These are phyloP conservation scores for Isochrysis galbana DNA, from an alignment of 78 protist species.

Conservation along the genomic window DNA sequence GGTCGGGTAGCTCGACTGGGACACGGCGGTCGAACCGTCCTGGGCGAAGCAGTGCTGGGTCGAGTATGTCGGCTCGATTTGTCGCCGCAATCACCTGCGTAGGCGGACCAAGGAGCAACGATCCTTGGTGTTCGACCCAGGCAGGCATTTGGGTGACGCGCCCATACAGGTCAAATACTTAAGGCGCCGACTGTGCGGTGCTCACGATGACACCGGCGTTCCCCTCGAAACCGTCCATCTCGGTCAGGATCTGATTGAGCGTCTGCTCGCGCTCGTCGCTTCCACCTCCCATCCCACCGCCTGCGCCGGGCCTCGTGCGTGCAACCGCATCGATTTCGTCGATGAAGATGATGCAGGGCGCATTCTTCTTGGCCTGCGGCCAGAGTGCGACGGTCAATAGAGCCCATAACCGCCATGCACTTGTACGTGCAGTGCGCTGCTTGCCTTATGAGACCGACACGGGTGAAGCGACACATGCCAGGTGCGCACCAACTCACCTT, in stretches of 20 bases:
- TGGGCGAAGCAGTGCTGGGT: slow-evolving; percentile 92
- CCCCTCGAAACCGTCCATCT: slow-evolving; percentile 95
- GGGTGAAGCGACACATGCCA: too few species aligned
- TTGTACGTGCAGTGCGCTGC: too few species aligned
- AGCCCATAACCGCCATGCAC: too few species aligned
- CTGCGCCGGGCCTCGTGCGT: background rate
- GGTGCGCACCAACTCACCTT: too few species aligned
- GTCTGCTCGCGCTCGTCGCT: slow-evolving; percentile 93
- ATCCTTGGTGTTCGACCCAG: too few species aligned
- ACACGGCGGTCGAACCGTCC: slow-evolving; percentile 92
- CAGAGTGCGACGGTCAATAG: too few species aligned
- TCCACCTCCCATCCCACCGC: slow-evolving; percentile 33
- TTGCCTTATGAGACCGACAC: too few species aligned
- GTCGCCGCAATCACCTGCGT: slow-evolving; percentile 95
- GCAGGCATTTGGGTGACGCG: too few species aligned
- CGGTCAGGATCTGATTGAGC: slow-evolving; percentile 93
- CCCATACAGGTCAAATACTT: too few species aligned
- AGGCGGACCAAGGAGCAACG: too few species aligned
- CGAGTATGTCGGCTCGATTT: slow-evolving; percentile 83
- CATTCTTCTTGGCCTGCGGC: too few species aligned
- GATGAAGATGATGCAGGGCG: slow-evolving; percentile 83
- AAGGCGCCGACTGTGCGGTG: too few species aligned
- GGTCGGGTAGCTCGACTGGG: slow-evolving; percentile 87
- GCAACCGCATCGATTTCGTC: slow-evolving; percentile 89
- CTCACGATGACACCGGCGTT: slow-evolving; percentile 81